A percentile compares a stretch with the other conserved stretches of the same genome.
These are phyloP conservation scores for Kodamaea sp. DNA, from an alignment of 1,139 yeast genomes.

Conservation along the genomic window DNA sequence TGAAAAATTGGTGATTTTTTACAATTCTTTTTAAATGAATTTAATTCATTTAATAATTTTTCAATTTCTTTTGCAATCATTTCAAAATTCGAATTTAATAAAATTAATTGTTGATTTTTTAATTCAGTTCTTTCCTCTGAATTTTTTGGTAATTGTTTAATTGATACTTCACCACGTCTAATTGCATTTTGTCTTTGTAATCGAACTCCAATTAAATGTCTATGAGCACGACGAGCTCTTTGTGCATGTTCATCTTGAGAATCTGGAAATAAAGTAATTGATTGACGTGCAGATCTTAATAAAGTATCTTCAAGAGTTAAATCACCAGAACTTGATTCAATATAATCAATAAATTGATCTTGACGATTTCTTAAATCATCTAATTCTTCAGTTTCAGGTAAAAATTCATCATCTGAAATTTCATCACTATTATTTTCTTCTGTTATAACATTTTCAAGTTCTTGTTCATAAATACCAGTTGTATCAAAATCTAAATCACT, in stretches of 20 bases:
- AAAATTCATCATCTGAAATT: too few relatives aligned
- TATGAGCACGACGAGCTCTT: background rate
- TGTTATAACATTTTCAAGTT: too few relatives aligned
- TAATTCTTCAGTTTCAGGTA: too few relatives aligned
- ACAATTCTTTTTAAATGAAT: conserved; percentile 1
- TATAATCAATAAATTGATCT: too few relatives aligned
- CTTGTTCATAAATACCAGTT: too few relatives aligned
- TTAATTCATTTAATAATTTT: background rate
- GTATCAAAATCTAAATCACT: too few relatives aligned
- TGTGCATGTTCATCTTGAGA: conserved; percentile 17
- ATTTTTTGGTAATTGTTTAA: conserved; percentile 1
- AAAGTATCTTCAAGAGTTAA: too few relatives aligned
- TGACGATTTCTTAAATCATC: too few relatives aligned
- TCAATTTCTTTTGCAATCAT: conserved; percentile 4
- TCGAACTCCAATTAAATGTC: conserved; percentile 8
- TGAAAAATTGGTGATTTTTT: conserved; percentile 7
- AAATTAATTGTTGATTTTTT: conserved; percentile 1
- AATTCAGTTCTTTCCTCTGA: background rate
- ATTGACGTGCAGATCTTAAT: conserved; percentile 10
- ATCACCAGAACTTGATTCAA: too few relatives aligned
- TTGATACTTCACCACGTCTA: background rate
- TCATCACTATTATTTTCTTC: too few relatives aligned
- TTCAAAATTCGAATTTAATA: conserved; percentile 1
- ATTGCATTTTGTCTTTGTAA: conserved; percentile 17
- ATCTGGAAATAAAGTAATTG: conserved; percentile 28